These are phyloP conservation scores for Usnea hakonensis DNA, from an alignment of 495 filamentous ascomycete genomes.

Conservation along the genomic window DNA sequence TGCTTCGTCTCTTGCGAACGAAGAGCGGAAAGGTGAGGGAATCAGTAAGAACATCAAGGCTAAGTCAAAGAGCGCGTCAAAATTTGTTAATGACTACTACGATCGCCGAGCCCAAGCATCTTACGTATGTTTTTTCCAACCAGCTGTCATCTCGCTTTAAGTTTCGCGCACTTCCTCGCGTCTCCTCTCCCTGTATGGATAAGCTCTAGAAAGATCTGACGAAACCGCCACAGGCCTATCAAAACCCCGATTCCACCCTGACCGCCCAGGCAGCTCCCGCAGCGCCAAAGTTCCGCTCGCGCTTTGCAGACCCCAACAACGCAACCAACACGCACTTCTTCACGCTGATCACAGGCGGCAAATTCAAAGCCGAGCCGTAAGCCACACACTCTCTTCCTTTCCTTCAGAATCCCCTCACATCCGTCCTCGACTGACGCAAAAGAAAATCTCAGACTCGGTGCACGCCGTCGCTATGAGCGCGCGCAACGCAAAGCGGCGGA, in stretches of 20 bases:
- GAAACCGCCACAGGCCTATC: background rate
- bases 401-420: background rate
- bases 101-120: constrained; percentile 43
- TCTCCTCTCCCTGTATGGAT: background rate
- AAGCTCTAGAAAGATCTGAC: background rate
- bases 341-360: constrained; percentile 34
- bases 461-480: background rate
- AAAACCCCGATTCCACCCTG: background rate
- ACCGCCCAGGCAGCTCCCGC: background rate
- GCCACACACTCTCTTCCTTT: background rate
- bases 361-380: constrained; percentile 7
- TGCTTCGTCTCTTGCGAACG: background rate
- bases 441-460: background rate
- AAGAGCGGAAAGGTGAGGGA: background rate
- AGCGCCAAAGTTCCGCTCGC: constrained; percentile 31
- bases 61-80: constrained; percentile 32
- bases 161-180: too few relatives aligned
- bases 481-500: background rate
- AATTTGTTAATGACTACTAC: constrained; percentile 45
- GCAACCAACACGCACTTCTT: constrained; percentile 36
- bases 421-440: background rate
- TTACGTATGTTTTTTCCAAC: constrained; percentile 25
- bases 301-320: constrained; percentile 41
- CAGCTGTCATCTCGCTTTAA: background rate
- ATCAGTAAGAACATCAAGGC: background rate